Conservation (phyloP, 768 basidiomycete genomes). For the Omphalotus guepiniiformis region DNA sequence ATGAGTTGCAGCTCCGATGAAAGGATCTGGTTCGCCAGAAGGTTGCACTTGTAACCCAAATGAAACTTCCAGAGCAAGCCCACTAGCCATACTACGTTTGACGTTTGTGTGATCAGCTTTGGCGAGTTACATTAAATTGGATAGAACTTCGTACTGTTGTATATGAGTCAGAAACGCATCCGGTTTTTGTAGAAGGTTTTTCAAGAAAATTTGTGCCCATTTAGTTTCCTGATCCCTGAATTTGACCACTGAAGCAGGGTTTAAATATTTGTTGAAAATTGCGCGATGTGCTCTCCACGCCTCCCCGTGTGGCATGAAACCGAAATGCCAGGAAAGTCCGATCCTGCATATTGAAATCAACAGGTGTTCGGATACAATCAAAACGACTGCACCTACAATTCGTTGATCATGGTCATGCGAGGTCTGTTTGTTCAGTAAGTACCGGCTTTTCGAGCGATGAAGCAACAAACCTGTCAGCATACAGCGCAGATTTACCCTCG, state of each 20-base stretch:
- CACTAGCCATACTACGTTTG: constrained; percentile 13
- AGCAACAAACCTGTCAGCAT: constrained; percentile 18
- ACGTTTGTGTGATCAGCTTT: background rate
- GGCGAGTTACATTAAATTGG: background rate
- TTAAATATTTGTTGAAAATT: constrained; percentile 14
- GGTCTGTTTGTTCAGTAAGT: constrained; percentile 9
- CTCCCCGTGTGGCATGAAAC: constrained; percentile 17
- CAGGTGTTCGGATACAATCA: too few relatives aligned
- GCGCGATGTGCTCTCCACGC: constrained; percentile 16
- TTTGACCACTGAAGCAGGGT: constrained; percentile 5
- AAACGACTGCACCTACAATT: constrained; percentile 10
- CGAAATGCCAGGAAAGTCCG: constrained; percentile 19
- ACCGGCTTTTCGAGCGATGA: background rate
- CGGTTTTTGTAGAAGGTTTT: constrained; percentile 12
- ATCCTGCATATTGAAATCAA: constrained; percentile 8
- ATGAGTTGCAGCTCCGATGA: constrained; percentile 15
- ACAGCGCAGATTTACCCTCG: constrained; percentile 15
- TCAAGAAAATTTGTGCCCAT: constrained; percentile 15
- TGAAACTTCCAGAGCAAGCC: constrained; percentile 12
- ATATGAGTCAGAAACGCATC: constrained; percentile 14
- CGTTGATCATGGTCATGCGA: constrained; percentile 18
- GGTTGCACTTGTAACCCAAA: constrained; percentile 19
- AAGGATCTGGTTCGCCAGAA: constrained; percentile 16
- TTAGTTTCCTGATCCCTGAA: constrained; percentile 11
- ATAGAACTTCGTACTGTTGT: constrained; percentile 11